Evolutionary conservation across 495 filamentous ascomycete genomes (phyloP).

Genomic region (Trypethelium eluteriae): DNA sequence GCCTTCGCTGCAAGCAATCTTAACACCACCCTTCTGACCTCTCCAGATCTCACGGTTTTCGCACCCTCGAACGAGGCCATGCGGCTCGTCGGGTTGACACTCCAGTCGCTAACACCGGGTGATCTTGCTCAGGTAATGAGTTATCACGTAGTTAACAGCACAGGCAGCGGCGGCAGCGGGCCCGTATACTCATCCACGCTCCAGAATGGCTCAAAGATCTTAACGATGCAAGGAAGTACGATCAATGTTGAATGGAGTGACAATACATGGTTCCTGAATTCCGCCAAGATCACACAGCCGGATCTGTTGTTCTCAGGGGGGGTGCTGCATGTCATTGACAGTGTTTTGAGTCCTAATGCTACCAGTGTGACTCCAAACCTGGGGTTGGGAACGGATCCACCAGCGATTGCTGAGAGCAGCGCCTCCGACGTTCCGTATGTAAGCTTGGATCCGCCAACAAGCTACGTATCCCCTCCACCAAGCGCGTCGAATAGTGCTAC

Average conservation of each 20-base stretch:
- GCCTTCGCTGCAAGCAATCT: slow-evolving; percentile 18
- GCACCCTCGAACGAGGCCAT: slow-evolving; percentile 11
- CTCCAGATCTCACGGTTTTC: slow-evolving; percentile 4
- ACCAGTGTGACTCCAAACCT: not conserved
- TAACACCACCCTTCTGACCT: not conserved
- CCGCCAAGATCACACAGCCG: not conserved
- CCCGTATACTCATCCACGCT: slow-evolving; percentile 43
- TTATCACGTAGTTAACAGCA: slow-evolving; percentile 8
- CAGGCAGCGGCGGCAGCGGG: slow-evolving; percentile 33
- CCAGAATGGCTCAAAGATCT: slow-evolving; percentile 38
- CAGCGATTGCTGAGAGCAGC: not conserved
- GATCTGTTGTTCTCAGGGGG: slow-evolving; percentile 11
- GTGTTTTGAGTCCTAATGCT: slow-evolving; percentile 8
- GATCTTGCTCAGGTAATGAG: not conserved
- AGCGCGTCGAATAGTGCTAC: not conserved
- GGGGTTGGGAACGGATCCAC: not conserved
- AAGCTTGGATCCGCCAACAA: not conserved
- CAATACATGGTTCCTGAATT: not conserved
- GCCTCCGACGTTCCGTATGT: not conserved
- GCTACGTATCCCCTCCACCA: not conserved
- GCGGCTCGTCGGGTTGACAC: slow-evolving; percentile 1
- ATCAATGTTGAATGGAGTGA: slow-evolving; percentile 36
- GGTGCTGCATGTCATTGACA: slow-evolving; percentile 15
- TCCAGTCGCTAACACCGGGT: not conserved
- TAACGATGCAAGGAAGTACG: slow-evolving; percentile 41